These are phyloP conservation scores for Pseudotulostoma volvatum DNA, from an alignment of 495 filamentous ascomycete genomes.

Conservation along the genomic window DNA sequence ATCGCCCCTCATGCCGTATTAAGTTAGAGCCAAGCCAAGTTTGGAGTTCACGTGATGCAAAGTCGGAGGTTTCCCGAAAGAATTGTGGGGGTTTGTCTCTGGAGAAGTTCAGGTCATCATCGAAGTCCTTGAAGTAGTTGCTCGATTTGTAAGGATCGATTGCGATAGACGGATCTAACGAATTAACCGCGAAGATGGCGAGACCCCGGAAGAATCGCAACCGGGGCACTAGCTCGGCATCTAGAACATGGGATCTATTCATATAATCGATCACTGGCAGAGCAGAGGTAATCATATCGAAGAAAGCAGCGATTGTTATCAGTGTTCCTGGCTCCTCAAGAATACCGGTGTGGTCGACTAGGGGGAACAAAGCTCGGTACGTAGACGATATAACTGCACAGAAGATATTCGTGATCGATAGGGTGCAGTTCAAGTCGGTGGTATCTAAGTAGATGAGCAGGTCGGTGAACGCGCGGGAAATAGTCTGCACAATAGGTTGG, in stretches of 20 bases:
- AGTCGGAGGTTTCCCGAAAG: constrained; percentile 12
- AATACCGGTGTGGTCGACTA: constrained; percentile 16
- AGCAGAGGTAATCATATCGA: constrained; percentile 29
- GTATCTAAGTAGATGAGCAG: constrained; percentile 35
- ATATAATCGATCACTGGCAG: constrained; percentile 40
- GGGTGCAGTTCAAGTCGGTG: constrained; percentile 24
- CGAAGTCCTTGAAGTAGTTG: not conserved
- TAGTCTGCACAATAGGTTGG: constrained; percentile 37
- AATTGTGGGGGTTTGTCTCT: constrained; percentile 7
- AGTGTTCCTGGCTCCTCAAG: constrained; percentile 26
- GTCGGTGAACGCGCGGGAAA: constrained; percentile 24
- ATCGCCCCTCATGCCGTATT: constrained; percentile 22
- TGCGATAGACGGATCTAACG: constrained; percentile 4
- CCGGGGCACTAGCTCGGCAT: constrained; percentile 10
- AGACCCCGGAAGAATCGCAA: constrained; percentile 21
- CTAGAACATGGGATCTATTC: constrained; percentile 15
- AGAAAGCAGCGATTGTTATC: constrained; percentile 22
- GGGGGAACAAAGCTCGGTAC: constrained; percentile 16
- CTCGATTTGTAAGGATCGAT: not conserved
- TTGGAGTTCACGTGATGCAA: constrained; percentile 22
- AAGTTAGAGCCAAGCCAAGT: constrained; percentile 22
- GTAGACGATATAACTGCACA: constrained; percentile 27
- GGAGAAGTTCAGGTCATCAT: not conserved
- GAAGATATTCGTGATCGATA: constrained; percentile 28
- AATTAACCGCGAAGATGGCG: constrained; percentile 12